phyloP scores from a whole-genome alignment of 2,329 filamentous ascomycete species.

The Sporothrix schenckii region DNA sequence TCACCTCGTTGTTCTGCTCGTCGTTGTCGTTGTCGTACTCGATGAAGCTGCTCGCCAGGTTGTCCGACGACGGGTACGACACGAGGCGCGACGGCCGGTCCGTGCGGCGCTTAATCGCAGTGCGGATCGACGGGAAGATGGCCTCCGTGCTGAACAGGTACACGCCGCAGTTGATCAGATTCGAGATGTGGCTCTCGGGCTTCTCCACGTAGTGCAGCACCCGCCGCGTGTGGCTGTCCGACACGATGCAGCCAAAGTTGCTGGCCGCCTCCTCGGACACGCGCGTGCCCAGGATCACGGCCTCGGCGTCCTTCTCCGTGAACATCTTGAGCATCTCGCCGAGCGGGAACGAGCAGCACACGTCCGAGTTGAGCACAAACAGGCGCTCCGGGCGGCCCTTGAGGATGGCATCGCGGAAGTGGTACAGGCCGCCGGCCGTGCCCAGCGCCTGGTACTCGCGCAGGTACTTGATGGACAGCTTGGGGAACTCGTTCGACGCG shows the following conservation, averaged over 20 bases:
- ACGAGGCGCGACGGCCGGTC: constrained; percentile 81
- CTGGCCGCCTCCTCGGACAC: constrained; percentile 87
- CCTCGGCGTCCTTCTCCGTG: constrained; percentile 93
- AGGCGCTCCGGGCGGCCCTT: constrained; percentile 93
- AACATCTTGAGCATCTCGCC: constrained; percentile 94
- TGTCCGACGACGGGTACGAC: constrained; percentile 95
- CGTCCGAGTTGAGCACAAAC: constrained; percentile 96
- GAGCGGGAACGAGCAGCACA: constrained; percentile 97
- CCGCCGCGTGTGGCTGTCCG: constrained; percentile 87
- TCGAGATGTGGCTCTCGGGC: constrained; percentile 95
- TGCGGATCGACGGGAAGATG: constrained; percentile 94
- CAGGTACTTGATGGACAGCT: constrained; percentile 89
- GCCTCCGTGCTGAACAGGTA: constrained; percentile 95
- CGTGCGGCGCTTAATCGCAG: constrained; percentile 91
- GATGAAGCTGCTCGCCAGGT: constrained; percentile 71
- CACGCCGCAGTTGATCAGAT: constrained; percentile 98
- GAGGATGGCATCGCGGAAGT: constrained; percentile 98
- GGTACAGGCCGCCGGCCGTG: constrained; percentile 94
- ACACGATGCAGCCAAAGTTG: constrained; percentile 98
- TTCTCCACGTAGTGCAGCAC: constrained; percentile 99
- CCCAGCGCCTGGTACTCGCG: constrained; percentile 96
- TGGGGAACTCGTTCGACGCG: constrained; percentile 78
- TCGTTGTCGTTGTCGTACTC: constrained; percentile 66
- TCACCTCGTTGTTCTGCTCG: constrained; percentile 76
- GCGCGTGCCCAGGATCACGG: constrained; percentile 90